Base-by-base conservation (phyloP, 208 protist genomes). In the Acanthamoeba royreba region DNA sequence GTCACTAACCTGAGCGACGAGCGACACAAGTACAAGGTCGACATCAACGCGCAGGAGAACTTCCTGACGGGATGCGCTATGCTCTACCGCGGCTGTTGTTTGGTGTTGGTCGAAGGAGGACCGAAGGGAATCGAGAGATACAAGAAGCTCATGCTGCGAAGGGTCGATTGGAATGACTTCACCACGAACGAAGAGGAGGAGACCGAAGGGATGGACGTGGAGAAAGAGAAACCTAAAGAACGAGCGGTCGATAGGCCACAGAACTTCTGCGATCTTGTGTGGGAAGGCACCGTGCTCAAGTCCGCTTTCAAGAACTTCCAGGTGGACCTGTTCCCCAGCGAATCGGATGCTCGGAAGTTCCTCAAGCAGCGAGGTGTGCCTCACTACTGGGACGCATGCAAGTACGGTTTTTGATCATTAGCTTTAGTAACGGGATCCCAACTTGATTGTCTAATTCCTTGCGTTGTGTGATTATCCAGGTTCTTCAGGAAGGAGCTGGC, bases 61-160 rank as follows among this genome's bases (percentile, higher is more conserved):
- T 9, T 90, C 5, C 25, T 93, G 0, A 95, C 92, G 4, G 96
- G 96, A 25, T 88, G 53, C 49, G 87, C 63, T 0, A 19, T 97
- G 1, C 47, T 96, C 28, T 46, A 69, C 31, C 49, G 47, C 2
- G 69, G 81, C 28, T 72, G 92, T 3, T 93, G 55, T 83, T 31
- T 96, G 7, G 63, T 97, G 7, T 25, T 97, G 22, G 90, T 96
- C 1, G 96, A 97, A 66, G 95, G 95, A 17, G 96, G 95, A 35
- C 22, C 22, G 7, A 96, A 95, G 28, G 22, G 35, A 5, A 55
- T 96, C 11, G 93, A 94, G 17, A 85, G 92, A 58, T 97, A 95
- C 89, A 97, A 97, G 92, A 93, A 94, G n/a, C 88, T 97, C 0
- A 81, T 97, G 93, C 22, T 95, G 31, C 42, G 86, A 5, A 61